phyloP scores from a whole-genome alignment of 176 grass and related monocot genomes.

The Avena insularis region DNA sequence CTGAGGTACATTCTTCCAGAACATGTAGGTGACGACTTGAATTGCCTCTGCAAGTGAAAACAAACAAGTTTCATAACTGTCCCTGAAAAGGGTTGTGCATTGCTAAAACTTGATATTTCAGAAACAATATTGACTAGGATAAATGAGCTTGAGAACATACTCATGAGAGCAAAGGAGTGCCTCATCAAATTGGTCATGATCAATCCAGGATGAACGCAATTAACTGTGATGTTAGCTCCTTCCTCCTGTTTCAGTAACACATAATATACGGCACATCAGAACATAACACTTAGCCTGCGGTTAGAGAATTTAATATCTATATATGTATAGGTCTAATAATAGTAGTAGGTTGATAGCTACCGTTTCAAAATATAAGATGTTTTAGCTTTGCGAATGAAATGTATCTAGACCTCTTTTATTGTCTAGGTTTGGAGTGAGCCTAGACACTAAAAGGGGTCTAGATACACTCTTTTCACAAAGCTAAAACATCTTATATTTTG shows the following conservation, averaged over 20 bases:
- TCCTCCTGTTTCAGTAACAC: conserved; percentile 63
- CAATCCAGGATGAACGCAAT: conserved; percentile 92
- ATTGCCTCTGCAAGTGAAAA: conserved; percentile 58
- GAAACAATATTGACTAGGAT: not conserved
- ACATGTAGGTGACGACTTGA: conserved; percentile 70
- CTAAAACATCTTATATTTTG: too few species aligned
- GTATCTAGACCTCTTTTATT: too few species aligned
- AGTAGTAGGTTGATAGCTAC: not conserved
- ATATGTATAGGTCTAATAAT: not conserved
- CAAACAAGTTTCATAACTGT: not conserved
- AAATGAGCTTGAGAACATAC: conserved; percentile 48
- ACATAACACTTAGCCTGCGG: not conserved
- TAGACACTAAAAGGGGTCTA: too few species aligned
- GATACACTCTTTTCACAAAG: too few species aligned
- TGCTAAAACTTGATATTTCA: conserved; percentile 16
- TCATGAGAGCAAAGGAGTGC: conserved; percentile 81
- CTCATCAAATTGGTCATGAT: conserved; percentile 99
- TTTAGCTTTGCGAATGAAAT: too few species aligned
- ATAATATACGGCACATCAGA: not conserved
- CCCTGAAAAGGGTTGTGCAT: not conserved
- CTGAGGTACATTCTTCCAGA: conserved; percentile 94
- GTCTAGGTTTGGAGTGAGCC: too few species aligned
- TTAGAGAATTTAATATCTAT: not conserved
- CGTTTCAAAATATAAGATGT: too few species aligned
- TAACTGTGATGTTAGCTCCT: conserved; percentile 83